Base-by-base conservation (phyloP, 129 eudicot genomes). In the Arctium minus region DNA sequence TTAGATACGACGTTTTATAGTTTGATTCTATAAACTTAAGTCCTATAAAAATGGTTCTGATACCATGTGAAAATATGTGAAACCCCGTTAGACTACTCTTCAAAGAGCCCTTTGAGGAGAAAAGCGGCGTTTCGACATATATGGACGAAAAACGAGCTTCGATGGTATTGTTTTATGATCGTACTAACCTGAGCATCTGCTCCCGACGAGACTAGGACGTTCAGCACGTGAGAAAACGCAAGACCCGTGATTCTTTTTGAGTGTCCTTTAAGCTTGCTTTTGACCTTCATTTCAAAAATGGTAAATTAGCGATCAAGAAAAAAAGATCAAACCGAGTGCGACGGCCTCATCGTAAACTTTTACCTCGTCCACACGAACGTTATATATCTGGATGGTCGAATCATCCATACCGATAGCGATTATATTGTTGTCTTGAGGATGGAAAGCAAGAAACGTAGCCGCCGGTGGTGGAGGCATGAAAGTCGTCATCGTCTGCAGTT, bases 261-360 rank as follows among this genome's bases (percentile, higher is more conserved):
- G 73, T 85, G 98, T 1, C 98, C 97, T 86, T 94, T 91, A 62
- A 94, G 95, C 87, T 92, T 94, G 88, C 97, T 94, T 92, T 92
- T 92, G 70, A 94, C 94, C 98, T 94, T 79, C 36, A 33, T 40
- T 17, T 8, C 8, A 3, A 33, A 60, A 84, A 32, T 5, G 70
- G 82, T 33, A 75, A 6, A 37, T 70, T 72, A 82, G 68, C 78
- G 2, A 70, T 46, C 42, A 71, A 70, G 8, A 46, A 75, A 60
- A 22, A 7, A 75, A 11, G 5, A 27, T 53, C 48, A 37, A 42
- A 27, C 27, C n/a, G 5, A 56, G 15, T 42, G 32, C 6, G 77
- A 76, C 27, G 53, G 9, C 8, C 31, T 81, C 40, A 27, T 4
- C 1, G 30, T 15, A 13, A 56, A 37, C 1, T 82, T 22, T 64